A percentile compares a stretch with the other conserved stretches of the same genome.
These are phyloP conservation scores for Isoetes taiwanensis DNA, from an alignment of 75 land plant species.

Conservation along the genomic window DNA sequence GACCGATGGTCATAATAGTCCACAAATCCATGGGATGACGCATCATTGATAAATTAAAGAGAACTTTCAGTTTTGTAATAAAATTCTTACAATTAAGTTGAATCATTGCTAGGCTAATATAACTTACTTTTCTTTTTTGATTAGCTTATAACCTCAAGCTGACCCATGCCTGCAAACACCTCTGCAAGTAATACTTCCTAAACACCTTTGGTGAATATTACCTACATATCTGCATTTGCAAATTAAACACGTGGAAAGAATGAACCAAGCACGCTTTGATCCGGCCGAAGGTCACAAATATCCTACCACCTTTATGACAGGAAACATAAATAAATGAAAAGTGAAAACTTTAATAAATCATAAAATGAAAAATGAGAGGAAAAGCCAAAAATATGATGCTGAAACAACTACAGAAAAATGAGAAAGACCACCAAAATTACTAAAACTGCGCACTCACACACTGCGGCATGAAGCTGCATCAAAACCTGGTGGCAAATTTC, in stretches of 20 bases:
- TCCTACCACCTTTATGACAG: too few relatives aligned
- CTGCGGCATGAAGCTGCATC: conserved; percentile 8
- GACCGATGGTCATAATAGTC: conserved; percentile 88
- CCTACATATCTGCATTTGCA: conserved; percentile 92
- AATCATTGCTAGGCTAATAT: too few relatives aligned
- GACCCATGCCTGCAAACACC: conserved; percentile 77
- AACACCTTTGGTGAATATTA: conserved; percentile 71
- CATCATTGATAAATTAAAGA: too few relatives aligned
- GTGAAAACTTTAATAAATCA: background rate
- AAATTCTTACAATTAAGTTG: too few relatives aligned
- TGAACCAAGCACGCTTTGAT: too few relatives aligned
- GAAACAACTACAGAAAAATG: background rate
- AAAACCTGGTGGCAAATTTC: conserved; percentile 9
- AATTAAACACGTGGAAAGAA: too few relatives aligned
- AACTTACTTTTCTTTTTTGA: conserved; percentile 95
- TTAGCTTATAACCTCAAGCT: conserved; percentile 91
- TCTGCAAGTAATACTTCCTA: conserved; percentile 86
- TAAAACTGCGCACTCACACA: conserved; percentile 1
- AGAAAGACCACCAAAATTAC: background rate
- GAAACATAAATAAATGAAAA: too few relatives aligned
- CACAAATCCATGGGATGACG: conserved; percentile 98
- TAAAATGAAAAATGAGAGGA: background rate
- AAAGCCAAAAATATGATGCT: conserved; percentile 3
- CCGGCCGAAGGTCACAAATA: too few relatives aligned
- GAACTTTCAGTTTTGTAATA: too few relatives aligned